Base-by-base conservation (phyloP, 2,329 filamentous ascomycete species). In the Penicillium freii region DNA sequence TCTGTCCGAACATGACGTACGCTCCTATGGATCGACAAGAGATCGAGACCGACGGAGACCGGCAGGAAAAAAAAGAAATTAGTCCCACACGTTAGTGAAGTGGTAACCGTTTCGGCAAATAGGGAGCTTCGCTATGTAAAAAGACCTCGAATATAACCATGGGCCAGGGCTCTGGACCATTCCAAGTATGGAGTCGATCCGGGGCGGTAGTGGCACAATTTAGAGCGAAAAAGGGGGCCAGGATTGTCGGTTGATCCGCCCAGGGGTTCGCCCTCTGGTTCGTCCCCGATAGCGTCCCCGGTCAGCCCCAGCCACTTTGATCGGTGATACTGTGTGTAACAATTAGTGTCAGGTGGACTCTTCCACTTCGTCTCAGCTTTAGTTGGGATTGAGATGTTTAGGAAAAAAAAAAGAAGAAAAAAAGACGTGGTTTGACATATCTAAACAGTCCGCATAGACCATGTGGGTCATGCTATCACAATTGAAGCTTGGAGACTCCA, bases 221-320 rank as follows among this genome's bases (percentile, higher is more conserved):
- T 50, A 56, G 48, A 54, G 56, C 49, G 49, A 58, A 58, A 52
- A 59, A 58, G 56, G 60, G 45, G 48, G 38, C 47, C 44, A 56
- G 46, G 61, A 63, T 61, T 54, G 46, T 62, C 49, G 63, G 62
- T 57, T 70, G 70, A 72, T 72, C 67, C 63, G 68, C 66, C 66
- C 69, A 72, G 69, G 68, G 69, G 64, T 67, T 57, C 36, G 5
- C 38, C 44, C 53, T 55, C 46, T 51, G 46, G 53, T 55, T 55
- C 53, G 23, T 55, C 38, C 46, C 52, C 46, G 53, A 44, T 51
- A 10, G 29, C 43, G 27, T 51, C 38, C 31, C 50, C 46, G 46
- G 39, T 55, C 27, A 29, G 25, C 53, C 45, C 46, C 31, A 55
- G 46, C 38, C 45, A 50, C 38, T 34, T 38, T 31, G 25, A 38